Percentiles rank a stretch among this genome's conserved stretches.
These are phyloP conservation scores for Penicillium polonicum DNA, from an alignment of 2,329 filamentous ascomycete genomes.

Conservation along the genomic window DNA sequence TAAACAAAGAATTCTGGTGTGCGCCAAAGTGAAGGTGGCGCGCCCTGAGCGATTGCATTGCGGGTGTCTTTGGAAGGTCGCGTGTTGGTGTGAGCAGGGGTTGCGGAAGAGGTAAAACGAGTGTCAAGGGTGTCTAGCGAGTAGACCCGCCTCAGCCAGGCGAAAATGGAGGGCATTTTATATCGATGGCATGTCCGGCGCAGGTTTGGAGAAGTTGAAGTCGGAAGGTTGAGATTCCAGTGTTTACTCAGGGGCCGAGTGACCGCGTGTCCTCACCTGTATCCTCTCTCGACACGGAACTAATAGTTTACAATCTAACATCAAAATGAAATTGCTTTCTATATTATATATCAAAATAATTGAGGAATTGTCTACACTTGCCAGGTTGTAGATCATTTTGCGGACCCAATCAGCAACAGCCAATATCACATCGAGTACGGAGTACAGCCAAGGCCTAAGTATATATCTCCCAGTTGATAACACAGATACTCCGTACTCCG, in stretches of 20 bases:
- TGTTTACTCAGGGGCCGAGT: constrained; percentile 23
- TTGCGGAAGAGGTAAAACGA: constrained; percentile 69
- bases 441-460: not conserved
- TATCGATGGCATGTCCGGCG: constrained; percentile 31
- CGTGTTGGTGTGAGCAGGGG: constrained; percentile 62
- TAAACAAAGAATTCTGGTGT: constrained; percentile 86
- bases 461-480: not conserved
- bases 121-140: constrained; percentile 68
- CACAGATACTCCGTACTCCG: not conserved
- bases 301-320: not conserved
- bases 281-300: not conserved
- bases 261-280: constrained; percentile 1
- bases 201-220: constrained; percentile 12
- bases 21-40: constrained; percentile 72
- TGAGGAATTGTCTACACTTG: not conserved
- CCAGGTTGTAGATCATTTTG: not conserved
- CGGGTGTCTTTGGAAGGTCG: constrained; percentile 41
- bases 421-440: constrained; percentile 1
- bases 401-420: constrained; percentile 12
- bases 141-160: constrained; percentile 56
- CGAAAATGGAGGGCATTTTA: constrained; percentile 47
- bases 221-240: constrained; percentile 7
- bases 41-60: constrained; percentile 45
- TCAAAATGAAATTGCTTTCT: not conserved
- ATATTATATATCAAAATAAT: not conserved